A percentile compares a stretch with the other conserved stretches of the same genome.
Conservation (phyloP, 257 asterid genomes). For the Eustoma russellianum region DNA sequence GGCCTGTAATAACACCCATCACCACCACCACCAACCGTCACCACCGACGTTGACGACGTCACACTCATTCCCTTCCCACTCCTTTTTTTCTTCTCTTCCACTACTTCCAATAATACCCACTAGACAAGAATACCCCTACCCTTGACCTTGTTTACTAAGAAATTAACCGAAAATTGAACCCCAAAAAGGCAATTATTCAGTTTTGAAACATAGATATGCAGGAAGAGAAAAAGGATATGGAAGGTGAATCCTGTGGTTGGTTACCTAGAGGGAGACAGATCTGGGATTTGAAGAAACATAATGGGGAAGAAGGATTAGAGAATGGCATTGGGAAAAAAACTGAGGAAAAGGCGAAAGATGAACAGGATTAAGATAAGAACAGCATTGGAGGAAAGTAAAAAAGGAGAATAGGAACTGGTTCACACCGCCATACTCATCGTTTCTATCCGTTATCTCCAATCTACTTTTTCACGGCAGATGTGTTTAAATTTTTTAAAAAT, state of each 20-base stretch:
- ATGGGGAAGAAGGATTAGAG: constrained; percentile 14
- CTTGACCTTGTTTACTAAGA: not conserved
- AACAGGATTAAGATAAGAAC: too few relatives aligned
- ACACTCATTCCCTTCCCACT: constrained; percentile 12
- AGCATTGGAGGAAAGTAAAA: too few relatives aligned
- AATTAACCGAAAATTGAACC: not conserved
- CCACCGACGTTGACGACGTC: constrained; percentile 17
- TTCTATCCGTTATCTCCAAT: too few relatives aligned
- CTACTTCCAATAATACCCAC: constrained; percentile 3
- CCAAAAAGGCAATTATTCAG: not conserved
- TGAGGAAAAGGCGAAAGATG: too few relatives aligned
- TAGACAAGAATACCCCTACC: not conserved
- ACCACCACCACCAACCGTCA: constrained; percentile 35
- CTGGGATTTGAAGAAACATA: constrained; percentile 83
- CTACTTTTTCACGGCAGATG: too few relatives aligned
- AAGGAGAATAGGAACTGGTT: too few relatives aligned
- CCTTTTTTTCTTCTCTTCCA: constrained; percentile 17
- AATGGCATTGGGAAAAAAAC: too few relatives aligned
- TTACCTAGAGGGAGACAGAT: constrained; percentile 77
- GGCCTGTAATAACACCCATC: constrained; percentile 50
- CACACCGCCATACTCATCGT: too few relatives aligned
- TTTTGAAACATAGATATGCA: not conserved
- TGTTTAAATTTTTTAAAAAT: too few relatives aligned
- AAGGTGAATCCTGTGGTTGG: constrained; percentile 18
- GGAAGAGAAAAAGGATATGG: not conserved